Base-by-base conservation (phyloP, 441 rosid species). In the Aquilaria agallochum region DNA sequence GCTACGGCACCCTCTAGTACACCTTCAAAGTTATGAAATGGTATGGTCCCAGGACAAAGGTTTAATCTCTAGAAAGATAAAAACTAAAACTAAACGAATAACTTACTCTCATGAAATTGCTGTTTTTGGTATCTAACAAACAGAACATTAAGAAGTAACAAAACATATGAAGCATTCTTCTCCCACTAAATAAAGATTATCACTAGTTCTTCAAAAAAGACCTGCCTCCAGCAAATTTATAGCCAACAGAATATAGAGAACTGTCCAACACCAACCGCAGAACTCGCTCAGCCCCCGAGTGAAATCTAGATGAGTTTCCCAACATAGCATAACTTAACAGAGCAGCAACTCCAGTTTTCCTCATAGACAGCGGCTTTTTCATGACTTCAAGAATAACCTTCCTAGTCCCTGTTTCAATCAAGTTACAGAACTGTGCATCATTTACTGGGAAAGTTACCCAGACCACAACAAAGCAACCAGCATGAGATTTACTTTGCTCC, bases 271-370 rank as follows among this genome's bases (percentile, higher is more conserved):
- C 71, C 58, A 83, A 60, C 66, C 64, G 65, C 69, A 91, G 70
- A 66, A 80, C 80, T 50, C 69, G 66, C 64, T 75, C 80, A 55
- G 95, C 96, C 75, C 75, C 85, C 60, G 98, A 92, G 74, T 92
- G 96, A 63, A 90, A 77, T 68, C 75, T 80, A 54, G 79, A 75
- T 49, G 76, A 72, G 55, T 79, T 77, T 74, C 92, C 95, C 66
- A 76, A 83, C 90, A 88, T 84, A 64, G 73, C 77, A 83, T 88
- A 73, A 73, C 72, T 84, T 68, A 95, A 78, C 50, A 95, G 71
- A 64, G 88, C 74, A 85, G 80, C 78, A 36, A 63, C 93, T 45
- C 93, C 98, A 71, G 76, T 71, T 70, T 78, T 87, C 52, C 88
- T 79, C 44, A 52, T 34, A 64, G 62, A 66, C 65, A 72, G 59